Percentiles rank a stretch among this genome's conserved stretches.
phyloP scores from a whole-genome alignment of 78 protist genomes.

The Polysphondylium violaceum region DNA sequence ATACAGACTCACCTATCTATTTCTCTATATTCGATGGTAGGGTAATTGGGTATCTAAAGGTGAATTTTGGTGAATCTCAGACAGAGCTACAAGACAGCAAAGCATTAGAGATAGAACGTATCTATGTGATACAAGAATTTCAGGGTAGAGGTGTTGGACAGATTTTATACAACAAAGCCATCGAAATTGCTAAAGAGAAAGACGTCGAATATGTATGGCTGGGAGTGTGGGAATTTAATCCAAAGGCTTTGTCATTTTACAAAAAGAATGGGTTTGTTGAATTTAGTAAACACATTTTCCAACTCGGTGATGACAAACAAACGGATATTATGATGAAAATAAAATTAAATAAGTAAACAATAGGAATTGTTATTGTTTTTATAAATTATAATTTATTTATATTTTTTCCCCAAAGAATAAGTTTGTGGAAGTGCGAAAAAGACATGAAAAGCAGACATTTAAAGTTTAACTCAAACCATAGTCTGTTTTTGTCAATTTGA shows the following conservation, averaged over 20 bases:
- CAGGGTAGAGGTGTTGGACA: conserved; percentile 1
- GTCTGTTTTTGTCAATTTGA: no score
- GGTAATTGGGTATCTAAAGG: background rate
- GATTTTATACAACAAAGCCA: background rate
- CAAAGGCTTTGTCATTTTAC: background rate
- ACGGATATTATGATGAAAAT: background rate
- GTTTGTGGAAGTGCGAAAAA: no score
- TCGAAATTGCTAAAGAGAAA: background rate
- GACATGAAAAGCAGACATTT: no score
- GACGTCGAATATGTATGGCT: background rate
- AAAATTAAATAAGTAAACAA: no score
- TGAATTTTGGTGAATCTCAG: background rate
- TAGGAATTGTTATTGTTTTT: no score
- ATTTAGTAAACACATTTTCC: background rate
- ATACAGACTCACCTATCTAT: background rate
- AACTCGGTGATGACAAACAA: background rate
- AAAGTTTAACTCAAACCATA: no score
- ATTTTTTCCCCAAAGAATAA: no score
- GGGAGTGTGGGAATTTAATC: conserved; percentile 7
- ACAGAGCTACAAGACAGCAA: background rate
- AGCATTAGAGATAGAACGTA: background rate
- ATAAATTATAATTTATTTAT: no score
- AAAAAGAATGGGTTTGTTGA: background rate
- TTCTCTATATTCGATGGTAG: background rate
- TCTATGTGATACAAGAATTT: background rate